Base-by-base conservation (phyloP, 1,139 yeast species). In the Sugiyamaella sp. region DNA sequence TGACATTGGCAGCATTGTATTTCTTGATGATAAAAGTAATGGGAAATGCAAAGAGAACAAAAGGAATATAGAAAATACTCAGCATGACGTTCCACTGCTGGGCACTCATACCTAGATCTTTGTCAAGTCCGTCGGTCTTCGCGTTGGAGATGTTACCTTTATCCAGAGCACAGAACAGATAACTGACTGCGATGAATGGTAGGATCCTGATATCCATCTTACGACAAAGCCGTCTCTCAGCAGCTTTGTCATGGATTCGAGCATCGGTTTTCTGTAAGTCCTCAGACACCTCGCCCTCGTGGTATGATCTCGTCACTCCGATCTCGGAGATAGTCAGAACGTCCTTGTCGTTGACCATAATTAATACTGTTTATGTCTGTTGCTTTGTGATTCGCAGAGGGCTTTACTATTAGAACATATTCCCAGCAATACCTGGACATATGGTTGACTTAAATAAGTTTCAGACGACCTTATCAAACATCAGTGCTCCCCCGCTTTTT, bases 111-210 rank as follows among this genome's bases (percentile, higher is more conserved):
- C 69, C 63, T 46, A 79, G 63, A 51, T 75, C 80, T 45, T 74
- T 76, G 58, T 71, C 70, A 74, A 80, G 71, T 0, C 82, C 82
- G 2, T 78, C 75, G 9, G 79, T 80, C 61, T 77, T 78, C 2
- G 83, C 82, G 54, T 76, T 75, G 17, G 74, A 65, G 46, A 80
- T 65, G 61, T 80, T 80, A 14, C 77, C 69, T 54, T 79, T 69
- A 62, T 80, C 83, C 25, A 59, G 46, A 73, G 71, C 60, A 47
- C 62, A 61, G 56, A 63, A 64, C 33, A 64, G 65, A 71, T 76
- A 60, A 71, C 74, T 4, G 72, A 71, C 20, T 66, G 73, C 54
- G 53, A 71, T 68, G 48, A 73, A 75, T 2, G 74, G 65, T 48
- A 76, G 62, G 27, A 76, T 61, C 56, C 69, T 66, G 38, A 67